Conservation (phyloP, 192 early-diverging fungal species). For the Dissophora globulifera region DNA sequence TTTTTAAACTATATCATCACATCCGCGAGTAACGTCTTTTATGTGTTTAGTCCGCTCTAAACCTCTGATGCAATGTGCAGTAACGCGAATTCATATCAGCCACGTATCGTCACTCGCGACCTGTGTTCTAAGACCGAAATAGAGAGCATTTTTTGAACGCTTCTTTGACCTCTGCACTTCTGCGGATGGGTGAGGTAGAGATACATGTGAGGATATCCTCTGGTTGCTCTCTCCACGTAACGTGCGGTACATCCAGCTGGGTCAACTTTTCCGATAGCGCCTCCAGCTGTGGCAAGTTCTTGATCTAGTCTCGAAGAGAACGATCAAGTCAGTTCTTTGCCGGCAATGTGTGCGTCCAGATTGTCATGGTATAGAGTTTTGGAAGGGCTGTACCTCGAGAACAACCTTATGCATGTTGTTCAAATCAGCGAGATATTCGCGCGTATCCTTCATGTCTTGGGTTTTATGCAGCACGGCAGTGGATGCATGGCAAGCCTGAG, state of each 20-base stretch:
- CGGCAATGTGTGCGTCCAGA: no score
- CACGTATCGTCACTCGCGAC: not conserved
- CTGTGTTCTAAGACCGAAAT: conserved; percentile 17
- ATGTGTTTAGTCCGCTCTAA: no score
- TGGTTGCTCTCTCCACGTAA: conserved; percentile 81
- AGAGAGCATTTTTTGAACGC: conserved; percentile 61
- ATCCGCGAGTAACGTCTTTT: not conserved
- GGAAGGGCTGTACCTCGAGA: conserved; percentile 68
- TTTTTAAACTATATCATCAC: no score
- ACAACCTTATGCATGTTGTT: conserved; percentile 83
- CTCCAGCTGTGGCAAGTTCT: conserved; percentile 72
- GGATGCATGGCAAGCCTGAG: conserved; percentile 80
- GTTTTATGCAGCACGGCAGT: conserved; percentile 72
- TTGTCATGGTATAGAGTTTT: no score
- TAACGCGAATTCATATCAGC: no score
- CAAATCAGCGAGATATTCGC: conserved; percentile 66
- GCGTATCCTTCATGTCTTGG: conserved; percentile 67
- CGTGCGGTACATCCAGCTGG: conserved; percentile 64
- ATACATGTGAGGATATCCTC: conserved; percentile 80
- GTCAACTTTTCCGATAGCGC: conserved; percentile 65
- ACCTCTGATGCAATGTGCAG: no score
- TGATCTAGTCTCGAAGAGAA: no score
- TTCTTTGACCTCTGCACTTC: conserved; percentile 57
- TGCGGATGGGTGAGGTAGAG: conserved; percentile 73
- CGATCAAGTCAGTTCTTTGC: no score